A percentile compares a stretch with the other conserved stretches of the same genome.
phyloP scores from a whole-genome alignment of 352 stramenopile genomes.

The Aphanomyces stellatus region DNA sequence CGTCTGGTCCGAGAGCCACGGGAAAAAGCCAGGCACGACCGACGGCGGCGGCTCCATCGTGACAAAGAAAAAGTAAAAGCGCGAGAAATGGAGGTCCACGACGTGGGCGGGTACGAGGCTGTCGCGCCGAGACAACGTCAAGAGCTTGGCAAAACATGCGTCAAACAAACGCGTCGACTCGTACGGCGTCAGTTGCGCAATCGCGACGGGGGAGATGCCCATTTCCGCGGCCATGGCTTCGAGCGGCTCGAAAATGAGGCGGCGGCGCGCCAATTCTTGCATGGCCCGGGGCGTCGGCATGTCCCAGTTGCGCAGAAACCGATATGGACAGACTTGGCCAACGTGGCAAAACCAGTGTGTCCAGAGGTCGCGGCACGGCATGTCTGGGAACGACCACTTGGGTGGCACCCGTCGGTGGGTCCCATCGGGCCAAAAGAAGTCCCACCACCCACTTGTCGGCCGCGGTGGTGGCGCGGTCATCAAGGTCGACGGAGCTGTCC shows the following conservation, averaged over 20 bases:
- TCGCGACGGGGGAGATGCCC: not conserved
- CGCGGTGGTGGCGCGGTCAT: not conserved
- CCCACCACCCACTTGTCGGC: too few relatives aligned
- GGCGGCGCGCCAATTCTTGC: not conserved
- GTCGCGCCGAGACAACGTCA: not conserved
- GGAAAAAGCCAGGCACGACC: not conserved
- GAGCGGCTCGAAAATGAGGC: not conserved
- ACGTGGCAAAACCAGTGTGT: not conserved
- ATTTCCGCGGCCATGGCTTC: not conserved
- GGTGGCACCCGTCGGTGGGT: not conserved
- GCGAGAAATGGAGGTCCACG: not conserved
- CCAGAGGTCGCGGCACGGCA: not conserved
- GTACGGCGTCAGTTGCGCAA: not conserved
- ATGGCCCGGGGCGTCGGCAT: not conserved
- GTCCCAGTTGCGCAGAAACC: not conserved
- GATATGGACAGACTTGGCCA: not conserved
- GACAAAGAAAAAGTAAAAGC: not conserved
- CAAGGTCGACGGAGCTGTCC: not conserved
- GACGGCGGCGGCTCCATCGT: not conserved
- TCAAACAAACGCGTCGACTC: not conserved
- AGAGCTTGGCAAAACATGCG: not conserved
- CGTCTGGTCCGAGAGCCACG: not conserved
- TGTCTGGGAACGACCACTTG: not conserved
- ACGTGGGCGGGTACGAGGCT: not conserved
- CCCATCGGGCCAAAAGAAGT: not conserved